Base-by-base conservation (phyloP, 805 yeast genomes). In the Ogataea degrootiae region DNA sequence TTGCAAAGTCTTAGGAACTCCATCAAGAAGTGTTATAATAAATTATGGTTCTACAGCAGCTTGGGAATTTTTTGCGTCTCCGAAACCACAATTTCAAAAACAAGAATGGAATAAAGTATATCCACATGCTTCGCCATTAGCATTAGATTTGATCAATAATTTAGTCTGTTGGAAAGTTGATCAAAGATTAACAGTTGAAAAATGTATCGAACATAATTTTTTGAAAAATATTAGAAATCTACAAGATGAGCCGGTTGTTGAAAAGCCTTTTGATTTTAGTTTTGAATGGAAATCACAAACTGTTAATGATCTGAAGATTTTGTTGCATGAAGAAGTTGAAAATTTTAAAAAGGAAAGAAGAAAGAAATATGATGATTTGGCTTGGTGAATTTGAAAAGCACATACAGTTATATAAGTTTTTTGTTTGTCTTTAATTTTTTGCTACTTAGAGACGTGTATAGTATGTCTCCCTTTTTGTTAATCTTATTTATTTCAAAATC, bases 1-100 rank as follows among this genome's bases (percentile, higher is more conserved):
- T 17, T 68, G 82, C 45, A 79, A 80, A 58, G 73, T 85, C 0
- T 65, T 89, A 43, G 97, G 97, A 0, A 67, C 82, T 0, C 97
- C 97, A 0, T 64, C 82, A 0, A 69, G 65, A 31, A 74, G 69
- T 3, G 62, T 77, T 2, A 63, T 81, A 7, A 38, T 53, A 6
- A 41, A 61, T n/a, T 79, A 69, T 62, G 76, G 76, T 1, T 70
- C 82, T 0, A 60, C 70, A 3, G 65, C 67, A 38, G 75, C 80
- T 2, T 72, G 74, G 71, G 77, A 75, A 17, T 59, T 73, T 47
- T 72, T 77, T 43, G 56, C 68, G 6, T 68, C 71, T 1, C 74
- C 79, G 3, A 65, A 69, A 39, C 72, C 75, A 1, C 75, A 70
- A 39, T 75, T 66, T 52, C 62, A 58, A 34, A 65, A 70, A 39